These are phyloP conservation scores for Pythium pectinolyticum DNA, from an alignment of 352 stramenopile species.

Conservation along the genomic window DNA sequence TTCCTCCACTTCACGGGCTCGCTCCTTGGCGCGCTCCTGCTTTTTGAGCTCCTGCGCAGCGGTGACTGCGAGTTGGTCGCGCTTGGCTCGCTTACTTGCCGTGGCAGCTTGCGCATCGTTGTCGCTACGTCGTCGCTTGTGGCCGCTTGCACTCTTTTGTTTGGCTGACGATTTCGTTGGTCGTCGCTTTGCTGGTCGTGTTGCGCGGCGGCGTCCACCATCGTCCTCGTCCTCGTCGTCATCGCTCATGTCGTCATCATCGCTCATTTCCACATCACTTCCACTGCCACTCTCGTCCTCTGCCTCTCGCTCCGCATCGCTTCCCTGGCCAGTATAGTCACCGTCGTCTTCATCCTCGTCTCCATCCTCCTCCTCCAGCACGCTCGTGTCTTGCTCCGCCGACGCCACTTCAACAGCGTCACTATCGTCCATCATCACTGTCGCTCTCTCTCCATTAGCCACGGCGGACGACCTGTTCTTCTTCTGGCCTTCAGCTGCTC, in stretches of 20 bases:
- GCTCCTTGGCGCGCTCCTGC: conserved; percentile 16
- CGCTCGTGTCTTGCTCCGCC: conserved; percentile 10
- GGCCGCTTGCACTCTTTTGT: too few relatives aligned
- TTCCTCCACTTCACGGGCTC: conserved; percentile 85
- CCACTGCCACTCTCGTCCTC: too few relatives aligned
- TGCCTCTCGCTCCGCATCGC: conserved; percentile 32
- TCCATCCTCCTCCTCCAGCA: conserved; percentile 22
- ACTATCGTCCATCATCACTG: not conserved
- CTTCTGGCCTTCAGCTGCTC: not conserved
- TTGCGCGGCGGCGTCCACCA: too few relatives aligned
- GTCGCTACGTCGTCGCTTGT: not conserved
- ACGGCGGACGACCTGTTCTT: not conserved
- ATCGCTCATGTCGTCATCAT: conserved; percentile 27
- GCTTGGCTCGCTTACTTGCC: conserved; percentile 1
- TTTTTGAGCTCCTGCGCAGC: conserved; percentile 14
- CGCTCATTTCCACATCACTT: conserved; percentile 26
- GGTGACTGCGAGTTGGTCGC: not conserved
- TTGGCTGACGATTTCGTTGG: not conserved
- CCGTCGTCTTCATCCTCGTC: too few relatives aligned
- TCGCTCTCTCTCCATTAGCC: not conserved
- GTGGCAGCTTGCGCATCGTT: not conserved
- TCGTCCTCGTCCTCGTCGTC: conserved; percentile 44
- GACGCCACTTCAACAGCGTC: not conserved
- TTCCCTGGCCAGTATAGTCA: conserved; percentile 25
- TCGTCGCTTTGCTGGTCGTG: conserved; percentile 12